Base-by-base conservation (phyloP, 208 protist species). In the Acanthamoeba rhysodes region DNA sequence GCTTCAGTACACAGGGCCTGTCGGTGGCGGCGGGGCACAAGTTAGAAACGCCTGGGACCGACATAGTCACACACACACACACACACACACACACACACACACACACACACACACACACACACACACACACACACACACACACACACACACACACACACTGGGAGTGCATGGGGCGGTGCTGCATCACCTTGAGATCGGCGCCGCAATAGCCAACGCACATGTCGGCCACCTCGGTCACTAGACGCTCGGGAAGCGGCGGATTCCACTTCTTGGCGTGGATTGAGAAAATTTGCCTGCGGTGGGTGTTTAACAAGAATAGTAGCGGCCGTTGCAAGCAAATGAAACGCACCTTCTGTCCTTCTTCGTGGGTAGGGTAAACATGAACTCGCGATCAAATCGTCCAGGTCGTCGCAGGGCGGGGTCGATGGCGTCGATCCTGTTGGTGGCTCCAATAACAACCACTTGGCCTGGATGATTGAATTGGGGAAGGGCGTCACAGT, bases 361-460 rank as follows among this genome's bases (percentile, higher is more conserved):
- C 53, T 82, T 34, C 32, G 70, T 78, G 29, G 98, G 98, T 22
- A 98, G 95, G 14, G 92, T 88, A 55, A 98, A 98, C 64, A 94
- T n/a, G 74, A 98, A 97, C 95, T 98, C 98, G 29, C 98, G 90
- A 87, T 98, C 98, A 95, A 98, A 98, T 41, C 98, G 91, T 6
- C 98, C 98, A 6, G 98, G 98, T 50, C 98, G 85, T 50, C 98
- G 94, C 9, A 99, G 97, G 50, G 98, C 98, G 55, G 97, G 97
- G 95, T 99, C 98, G 27, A 98, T 97, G 24, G 95, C 32, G 29
- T 98, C 97, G 50, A 97, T 74, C 88, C 98, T 90, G 95, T 99
- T 99, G 2, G 98, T 99, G 4, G 98, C 97, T 27, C 98, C 98
- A 64, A 99, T 98, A 24, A 99, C 87, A 22, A 99, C 95, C 9